phyloP scores from a whole-genome alignment of 2,329 filamentous ascomycete genomes.

The Talaromyces funiculosus region DNA sequence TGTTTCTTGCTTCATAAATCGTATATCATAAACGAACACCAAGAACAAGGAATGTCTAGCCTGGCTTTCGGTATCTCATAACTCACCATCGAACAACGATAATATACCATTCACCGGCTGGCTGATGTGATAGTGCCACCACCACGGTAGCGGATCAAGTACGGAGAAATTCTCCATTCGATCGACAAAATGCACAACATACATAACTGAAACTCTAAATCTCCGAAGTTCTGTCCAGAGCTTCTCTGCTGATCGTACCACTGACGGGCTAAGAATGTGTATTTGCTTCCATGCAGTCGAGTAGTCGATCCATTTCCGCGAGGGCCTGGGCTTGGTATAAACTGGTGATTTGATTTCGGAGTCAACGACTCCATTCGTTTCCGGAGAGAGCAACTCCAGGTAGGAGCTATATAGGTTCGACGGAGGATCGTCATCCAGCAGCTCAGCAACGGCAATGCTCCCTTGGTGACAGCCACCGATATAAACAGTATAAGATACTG shows the following conservation, averaged over 20 bases:
- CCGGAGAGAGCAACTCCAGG: conserved; percentile 16
- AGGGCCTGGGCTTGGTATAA: not conserved
- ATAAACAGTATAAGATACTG: conserved; percentile 30
- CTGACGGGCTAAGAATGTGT: not conserved
- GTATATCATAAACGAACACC: not conserved
- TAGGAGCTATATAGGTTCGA: conserved; percentile 24
- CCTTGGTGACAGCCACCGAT: conserved; percentile 30
- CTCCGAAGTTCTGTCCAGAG: conserved; percentile 12
- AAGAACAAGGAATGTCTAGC: not conserved
- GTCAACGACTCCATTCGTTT: conserved; percentile 12
- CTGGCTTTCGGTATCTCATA: not conserved
- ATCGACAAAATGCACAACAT: conserved; percentile 18
- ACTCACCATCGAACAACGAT: not conserved
- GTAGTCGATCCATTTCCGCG: not conserved
- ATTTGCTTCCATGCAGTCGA: not conserved
- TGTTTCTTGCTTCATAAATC: not conserved
- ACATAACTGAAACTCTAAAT: conserved; percentile 20
- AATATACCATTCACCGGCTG: conserved; percentile 40
- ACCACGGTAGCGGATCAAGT: conserved; percentile 54
- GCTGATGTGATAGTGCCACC: conserved; percentile 54
- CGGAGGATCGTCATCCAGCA: conserved; percentile 27
- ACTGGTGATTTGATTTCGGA: conserved; percentile 8
- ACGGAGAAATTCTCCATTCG: conserved; percentile 41
- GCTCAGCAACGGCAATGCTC: conserved; percentile 20
- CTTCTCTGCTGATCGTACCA: not conserved